Evolutionary conservation across 2,329 filamentous ascomycete species (phyloP).

Genomic region (Ophiosphaerella korrae): DNA sequence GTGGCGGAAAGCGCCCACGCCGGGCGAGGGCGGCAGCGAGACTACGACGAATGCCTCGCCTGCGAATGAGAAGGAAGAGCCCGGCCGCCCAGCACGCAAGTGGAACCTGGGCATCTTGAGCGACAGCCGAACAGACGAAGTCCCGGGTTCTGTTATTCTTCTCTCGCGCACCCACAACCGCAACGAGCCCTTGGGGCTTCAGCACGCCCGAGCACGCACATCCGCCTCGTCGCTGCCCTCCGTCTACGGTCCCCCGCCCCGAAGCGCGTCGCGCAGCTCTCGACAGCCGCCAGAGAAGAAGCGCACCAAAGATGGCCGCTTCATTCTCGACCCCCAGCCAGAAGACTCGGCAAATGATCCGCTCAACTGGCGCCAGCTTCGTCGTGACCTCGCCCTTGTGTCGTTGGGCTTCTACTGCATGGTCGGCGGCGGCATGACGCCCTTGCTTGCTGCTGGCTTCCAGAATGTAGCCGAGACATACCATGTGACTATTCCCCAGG

Average conservation of each 20-base stretch:
- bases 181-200: conserved; percentile 66
- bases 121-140: conserved; percentile 79
- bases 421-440: conserved; percentile 90
- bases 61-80: conserved; percentile 17
- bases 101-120: conserved; percentile 81
- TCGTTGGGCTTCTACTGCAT: conserved; percentile 92
- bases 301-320: conserved; percentile 77
- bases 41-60: background rate
- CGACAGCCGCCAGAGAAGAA: conserved; percentile 62
- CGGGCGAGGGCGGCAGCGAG: background rate
- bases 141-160: conserved; percentile 76
- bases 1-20: conserved; percentile 16
- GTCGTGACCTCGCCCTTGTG: conserved; percentile 77
- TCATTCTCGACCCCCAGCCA: conserved; percentile 89
- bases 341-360: conserved; percentile 91
- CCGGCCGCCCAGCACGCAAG: conserved; percentile 10
- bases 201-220: conserved; percentile 65
- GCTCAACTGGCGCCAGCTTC: conserved; percentile 85
- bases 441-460: conserved; percentile 88
- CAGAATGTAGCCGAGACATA: conserved; percentile 74
- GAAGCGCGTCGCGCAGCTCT: conserved; percentile 26
- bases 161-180: conserved; percentile 61
- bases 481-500: conserved; percentile 69
- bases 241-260: conserved; percentile 21
- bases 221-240: conserved; percentile 59